Conservation (phyloP, 768 basidiomycete genomes). For the Termitomyces sp. region DNA sequence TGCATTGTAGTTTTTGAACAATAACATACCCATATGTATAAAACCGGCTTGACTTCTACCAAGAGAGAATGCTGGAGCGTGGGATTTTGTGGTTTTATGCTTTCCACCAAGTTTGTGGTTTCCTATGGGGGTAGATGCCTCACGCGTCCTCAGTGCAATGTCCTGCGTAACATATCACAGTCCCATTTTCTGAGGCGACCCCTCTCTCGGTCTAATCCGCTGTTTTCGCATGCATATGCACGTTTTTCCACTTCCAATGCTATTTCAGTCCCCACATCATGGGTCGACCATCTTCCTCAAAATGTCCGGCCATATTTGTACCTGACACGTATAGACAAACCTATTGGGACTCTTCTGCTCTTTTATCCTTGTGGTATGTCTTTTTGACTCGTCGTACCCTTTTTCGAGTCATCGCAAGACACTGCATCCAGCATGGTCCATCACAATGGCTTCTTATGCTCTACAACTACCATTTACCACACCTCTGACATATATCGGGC, state of each 20-base stretch:
- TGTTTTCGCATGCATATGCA: neutral
- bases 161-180: neutral
- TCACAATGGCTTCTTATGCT: conserved; percentile 92
- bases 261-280: conserved; percentile 29
- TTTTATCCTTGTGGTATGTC: conserved; percentile 91
- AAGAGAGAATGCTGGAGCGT: neutral
- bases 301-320: conserved; percentile 73
- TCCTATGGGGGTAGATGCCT: conserved; percentile 8
- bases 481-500: conserved; percentile 67
- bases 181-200: neutral
- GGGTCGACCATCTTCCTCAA: conserved; percentile 62
- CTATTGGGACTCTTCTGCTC: conserved; percentile 87
- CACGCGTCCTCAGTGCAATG: conserved; percentile 8
- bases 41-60: neutral
- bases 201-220: neutral
- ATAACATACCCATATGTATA: conserved; percentile 13
- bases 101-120: neutral
- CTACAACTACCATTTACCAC: conserved; percentile 57
- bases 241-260: conserved; percentile 9
- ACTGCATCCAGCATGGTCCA: conserved; percentile 84
- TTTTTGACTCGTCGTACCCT: neutral
- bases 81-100: neutral
- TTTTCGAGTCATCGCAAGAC: neutral
- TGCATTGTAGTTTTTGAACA: conserved; percentile 9
- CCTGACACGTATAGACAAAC: conserved; percentile 89